Conservation (phyloP, 345 rosid genomes). For the Excoecaria agallocha region DNA sequence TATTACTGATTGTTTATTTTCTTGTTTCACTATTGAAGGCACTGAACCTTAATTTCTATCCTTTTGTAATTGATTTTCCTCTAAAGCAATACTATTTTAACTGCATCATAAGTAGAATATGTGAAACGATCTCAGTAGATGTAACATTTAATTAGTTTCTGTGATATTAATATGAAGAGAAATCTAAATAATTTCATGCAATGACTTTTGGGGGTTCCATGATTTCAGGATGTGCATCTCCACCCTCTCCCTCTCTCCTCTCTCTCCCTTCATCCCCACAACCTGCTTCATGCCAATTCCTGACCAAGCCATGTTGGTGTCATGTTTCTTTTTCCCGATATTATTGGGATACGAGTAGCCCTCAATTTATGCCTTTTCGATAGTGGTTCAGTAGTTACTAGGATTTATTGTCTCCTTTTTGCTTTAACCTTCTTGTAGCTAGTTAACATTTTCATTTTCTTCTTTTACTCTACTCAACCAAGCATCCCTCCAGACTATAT, state of each 20-base stretch:
- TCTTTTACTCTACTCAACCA: neutral
- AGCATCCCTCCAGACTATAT: neutral
- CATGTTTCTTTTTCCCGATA: neutral
- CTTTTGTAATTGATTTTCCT: neutral
- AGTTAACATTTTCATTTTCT: neutral
- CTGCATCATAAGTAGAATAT: neutral
- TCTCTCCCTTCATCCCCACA: neutral
- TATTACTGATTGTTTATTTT: neutral
- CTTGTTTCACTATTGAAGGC: neutral
- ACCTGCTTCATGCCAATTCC: neutral
- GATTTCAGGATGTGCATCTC: neutral
- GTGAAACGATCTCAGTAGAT: neutral
- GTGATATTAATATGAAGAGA: neutral
- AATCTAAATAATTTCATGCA: neutral
- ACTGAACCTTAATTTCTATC: neutral
- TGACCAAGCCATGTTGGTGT: neutral
- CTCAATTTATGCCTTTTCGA: neutral
- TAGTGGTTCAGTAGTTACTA: neutral
- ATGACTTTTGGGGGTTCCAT: neutral
- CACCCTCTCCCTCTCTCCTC: neutral
- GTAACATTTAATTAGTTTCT: neutral
- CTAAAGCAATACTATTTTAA: neutral
- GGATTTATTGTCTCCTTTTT: neutral
- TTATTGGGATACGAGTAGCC: neutral
- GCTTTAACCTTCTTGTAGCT: neutral